Base-by-base conservation (phyloP, 768 basidiomycete species). In the Leccinum aurantiacum region DNA sequence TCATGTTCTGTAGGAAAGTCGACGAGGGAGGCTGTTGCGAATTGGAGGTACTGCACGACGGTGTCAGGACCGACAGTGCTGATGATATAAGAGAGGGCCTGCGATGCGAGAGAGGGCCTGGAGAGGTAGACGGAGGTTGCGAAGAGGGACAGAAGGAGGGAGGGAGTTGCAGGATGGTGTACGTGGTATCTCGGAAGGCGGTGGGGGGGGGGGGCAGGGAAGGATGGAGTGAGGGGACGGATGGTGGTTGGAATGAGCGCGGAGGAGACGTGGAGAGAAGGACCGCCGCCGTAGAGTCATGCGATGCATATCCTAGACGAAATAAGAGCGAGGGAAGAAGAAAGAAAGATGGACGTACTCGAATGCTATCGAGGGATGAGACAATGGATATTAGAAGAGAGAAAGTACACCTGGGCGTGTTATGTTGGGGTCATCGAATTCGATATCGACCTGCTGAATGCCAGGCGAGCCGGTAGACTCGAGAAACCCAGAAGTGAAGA, bases 61-160 rank as follows among this genome's bases (percentile, higher is more conserved):
- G 90, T 90, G 57, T 25, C 25, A 25, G 25, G 25, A 25, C 25
- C 25, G 25, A 25, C 25, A 25, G 25, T 25, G 25, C 77, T 81
- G 46, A 94, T 76, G 29, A 96, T 82, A 47, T 83, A 76, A 2
- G 82, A 76, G 17, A 95, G 78, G 0, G 91, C 88, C 62, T 91
- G 86, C 1, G 89, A 84, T 10, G 90, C 85, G 19, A 94, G 71
- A 5, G 85, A 79, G 0, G 91, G 89, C 17, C 95, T 88, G 31
- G 89, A 91, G 22, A 98, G 85, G 72, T 92, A 97, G 24, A 91
- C 82, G 1, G 93, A 81, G 14, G 93, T 93, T 0, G 95, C 91
- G 31, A 98, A 84, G 15, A 97, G 80, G 4, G 93, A 94, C 14
- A 95, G 79, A 6, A 97, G 82, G 66, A 96, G 88, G 8, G 84